Percentiles rank a stretch among this genome's conserved stretches.
These are phyloP conservation scores for Sergeia podlipaevii DNA, from an alignment of 208 protist genomes.

Conservation along the genomic window DNA sequence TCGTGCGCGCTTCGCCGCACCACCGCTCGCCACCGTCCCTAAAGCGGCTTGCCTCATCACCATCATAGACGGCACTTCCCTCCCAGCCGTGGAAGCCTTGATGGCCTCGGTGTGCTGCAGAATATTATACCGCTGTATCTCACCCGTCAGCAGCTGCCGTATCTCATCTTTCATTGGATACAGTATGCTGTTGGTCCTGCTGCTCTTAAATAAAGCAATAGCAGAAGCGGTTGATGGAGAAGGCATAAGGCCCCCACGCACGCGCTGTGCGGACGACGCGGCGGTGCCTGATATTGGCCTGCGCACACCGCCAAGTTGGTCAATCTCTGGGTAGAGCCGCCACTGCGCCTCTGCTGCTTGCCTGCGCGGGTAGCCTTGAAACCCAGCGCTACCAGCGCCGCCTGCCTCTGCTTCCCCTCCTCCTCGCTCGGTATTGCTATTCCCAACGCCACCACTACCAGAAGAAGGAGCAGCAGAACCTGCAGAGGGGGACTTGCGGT, in stretches of 20 bases:
- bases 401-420: slow-evolving; percentile 7
- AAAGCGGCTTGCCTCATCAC: neutral
- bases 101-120: slow-evolving; percentile 11
- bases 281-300: neutral
- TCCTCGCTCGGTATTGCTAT: too few species aligned
- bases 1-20: too few species aligned
- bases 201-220: neutral
- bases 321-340: slow-evolving; percentile 40
- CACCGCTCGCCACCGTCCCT: slow-evolving; percentile 2
- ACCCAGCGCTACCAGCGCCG: slow-evolving; percentile 7
- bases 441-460: neutral
- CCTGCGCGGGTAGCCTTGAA: too few species aligned
- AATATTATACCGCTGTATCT: slow-evolving; percentile 40
- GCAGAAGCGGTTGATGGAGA: neutral
- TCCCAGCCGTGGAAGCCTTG: too few species aligned
- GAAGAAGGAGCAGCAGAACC: neutral
- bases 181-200: neutral
- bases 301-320: slow-evolving; percentile 17
- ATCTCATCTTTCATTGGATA: slow-evolving; percentile 41
- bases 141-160: slow-evolving; percentile 36
- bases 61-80: too few species aligned
- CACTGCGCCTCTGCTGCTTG: slow-evolving; percentile 20
- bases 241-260: too few species aligned
- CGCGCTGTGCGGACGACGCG: too few species aligned
- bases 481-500: slow-evolving; percentile 13